These are phyloP conservation scores for Reticulascus tulasneorum DNA, from an alignment of 2,329 filamentous ascomycete species.

Conservation along the genomic window DNA sequence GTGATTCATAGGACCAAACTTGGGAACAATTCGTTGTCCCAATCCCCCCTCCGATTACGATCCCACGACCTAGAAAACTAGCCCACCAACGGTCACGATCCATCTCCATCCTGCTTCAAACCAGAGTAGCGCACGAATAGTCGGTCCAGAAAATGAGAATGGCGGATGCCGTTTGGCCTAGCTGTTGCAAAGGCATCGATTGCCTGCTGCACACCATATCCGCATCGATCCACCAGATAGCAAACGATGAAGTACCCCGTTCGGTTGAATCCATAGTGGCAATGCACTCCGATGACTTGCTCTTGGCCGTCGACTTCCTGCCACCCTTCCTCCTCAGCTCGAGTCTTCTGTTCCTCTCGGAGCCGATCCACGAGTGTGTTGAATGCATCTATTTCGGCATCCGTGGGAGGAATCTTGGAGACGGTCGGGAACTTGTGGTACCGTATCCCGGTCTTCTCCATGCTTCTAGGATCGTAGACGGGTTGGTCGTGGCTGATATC, in stretches of 20 bases:
- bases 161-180: conserved; percentile 79
- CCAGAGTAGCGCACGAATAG: conserved; percentile 72
- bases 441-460: conserved; percentile 62
- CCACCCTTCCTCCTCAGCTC: conserved; percentile 38
- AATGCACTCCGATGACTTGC: conserved; percentile 77
- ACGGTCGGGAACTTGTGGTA: conserved; percentile 90
- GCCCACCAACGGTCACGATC: neutral
- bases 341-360: conserved; percentile 48
- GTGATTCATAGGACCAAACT: too few relatives aligned
- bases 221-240: conserved; percentile 81
- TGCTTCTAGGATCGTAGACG: conserved; percentile 74
- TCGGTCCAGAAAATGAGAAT: conserved; percentile 83
- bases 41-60: too few relatives aligned
- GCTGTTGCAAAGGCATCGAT: conserved; percentile 71
- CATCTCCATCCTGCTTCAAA: conserved; percentile 10
- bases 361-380: conserved; percentile 56
- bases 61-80: too few relatives aligned
- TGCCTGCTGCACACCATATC: conserved; percentile 68
- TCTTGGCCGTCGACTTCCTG: conserved; percentile 30
- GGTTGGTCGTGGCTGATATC: conserved; percentile 91
- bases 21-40: too few relatives aligned
- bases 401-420: conserved; percentile 77
- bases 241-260: conserved; percentile 88
- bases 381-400: conserved; percentile 50
- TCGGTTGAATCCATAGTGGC: conserved; percentile 93